Evolutionary conservation across 352 stramenopile species (phyloP), one percentile per base, ranked within the genome.

Genomic region (Globisporangium cederbergense): DNA sequence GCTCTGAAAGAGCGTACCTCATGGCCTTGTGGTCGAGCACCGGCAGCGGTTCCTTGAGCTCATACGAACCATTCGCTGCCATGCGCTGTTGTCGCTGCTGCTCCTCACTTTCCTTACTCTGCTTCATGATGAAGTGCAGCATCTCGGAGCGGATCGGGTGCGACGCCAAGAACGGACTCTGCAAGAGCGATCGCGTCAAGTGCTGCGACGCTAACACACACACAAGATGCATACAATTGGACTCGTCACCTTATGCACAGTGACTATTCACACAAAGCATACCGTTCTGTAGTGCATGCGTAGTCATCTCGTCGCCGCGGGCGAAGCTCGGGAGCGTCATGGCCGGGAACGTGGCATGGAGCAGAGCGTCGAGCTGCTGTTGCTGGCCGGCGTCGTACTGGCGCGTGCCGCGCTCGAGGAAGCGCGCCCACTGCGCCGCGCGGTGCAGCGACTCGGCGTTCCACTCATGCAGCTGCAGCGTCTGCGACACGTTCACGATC

Each of bases 401-500:
- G 0, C 43, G 64, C 11, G 66, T 68, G 14, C 62, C 67, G 11
- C 69, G 66, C 68, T 86, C 76, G 11, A 79, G 72, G 59, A 68
- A 58, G 22, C 28, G 62, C 0, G 75, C 71, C 78, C 76, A 85
- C 58, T 81, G 64, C 47, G 81, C 46, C 61, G 75, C 73, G 49
- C 76, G 58, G 9, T 74, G 38, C 11, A 88, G 71, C 34, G 76
- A 85, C 61, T 82, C 68, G 43, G 71, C 53, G 62, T 86, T 83
- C 76, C 78, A 88, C 58, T 83, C 64, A 54, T 78, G 71, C 42
- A 86, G 58, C 38, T 83, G 64, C 28, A 65, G 71, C 30, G 78
- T 88, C 63, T 86, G 78, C 49, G 74, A 76, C 25, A 76, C 55
- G 47, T 82, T 82, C 47, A 79, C 58, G 50, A 88, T 73, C 67